These are phyloP conservation scores for Trichoderma erinaceum DNA, from an alignment of 495 filamentous ascomycete species.

Conservation along the genomic window DNA sequence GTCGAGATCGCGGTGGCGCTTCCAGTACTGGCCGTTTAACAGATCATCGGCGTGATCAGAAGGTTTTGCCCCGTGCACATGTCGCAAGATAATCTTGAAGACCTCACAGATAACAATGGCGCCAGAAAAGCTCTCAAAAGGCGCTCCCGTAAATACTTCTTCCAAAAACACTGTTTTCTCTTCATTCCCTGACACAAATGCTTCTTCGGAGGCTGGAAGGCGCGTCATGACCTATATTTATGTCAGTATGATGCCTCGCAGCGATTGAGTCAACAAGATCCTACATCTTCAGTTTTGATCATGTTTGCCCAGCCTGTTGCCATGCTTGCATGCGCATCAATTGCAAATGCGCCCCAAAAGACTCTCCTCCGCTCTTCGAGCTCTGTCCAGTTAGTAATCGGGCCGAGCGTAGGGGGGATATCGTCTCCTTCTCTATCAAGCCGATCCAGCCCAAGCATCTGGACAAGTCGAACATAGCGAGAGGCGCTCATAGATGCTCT, in stretches of 20 bases:
- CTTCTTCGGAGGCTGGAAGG: conserved; percentile 40
- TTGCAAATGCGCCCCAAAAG: conserved; percentile 48
- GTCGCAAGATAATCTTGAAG: conserved; percentile 36
- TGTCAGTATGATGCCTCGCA: conserved; percentile 4
- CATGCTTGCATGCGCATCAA: conserved; percentile 43
- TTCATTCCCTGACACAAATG: conserved; percentile 31
- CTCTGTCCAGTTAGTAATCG: conserved; percentile 40
- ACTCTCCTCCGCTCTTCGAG: conserved; percentile 46
- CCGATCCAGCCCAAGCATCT: conserved; percentile 45
- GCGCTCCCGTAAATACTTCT: conserved; percentile 30
- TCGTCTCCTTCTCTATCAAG: conserved; percentile 36
- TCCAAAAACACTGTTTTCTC: conserved; percentile 31
- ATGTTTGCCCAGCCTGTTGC: conserved; percentile 44
- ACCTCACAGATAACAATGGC: conserved; percentile 35
- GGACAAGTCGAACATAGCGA: conserved; percentile 32
- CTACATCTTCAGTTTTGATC: conserved; percentile 36
- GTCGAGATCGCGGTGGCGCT: conserved; percentile 42
- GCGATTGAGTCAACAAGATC: not conserved
- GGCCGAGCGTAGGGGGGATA: conserved; percentile 31
- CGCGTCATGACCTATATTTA: conserved; percentile 34
- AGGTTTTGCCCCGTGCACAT: conserved; percentile 35
- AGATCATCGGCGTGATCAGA: conserved; percentile 35
- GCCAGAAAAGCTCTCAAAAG: conserved; percentile 37
- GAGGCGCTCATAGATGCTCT: conserved; percentile 41
- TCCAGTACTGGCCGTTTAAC: conserved; percentile 38